Base-by-base conservation (phyloP, 1,284 basidiomycete genomes). In the Papiliotrema terrestris region DNA sequence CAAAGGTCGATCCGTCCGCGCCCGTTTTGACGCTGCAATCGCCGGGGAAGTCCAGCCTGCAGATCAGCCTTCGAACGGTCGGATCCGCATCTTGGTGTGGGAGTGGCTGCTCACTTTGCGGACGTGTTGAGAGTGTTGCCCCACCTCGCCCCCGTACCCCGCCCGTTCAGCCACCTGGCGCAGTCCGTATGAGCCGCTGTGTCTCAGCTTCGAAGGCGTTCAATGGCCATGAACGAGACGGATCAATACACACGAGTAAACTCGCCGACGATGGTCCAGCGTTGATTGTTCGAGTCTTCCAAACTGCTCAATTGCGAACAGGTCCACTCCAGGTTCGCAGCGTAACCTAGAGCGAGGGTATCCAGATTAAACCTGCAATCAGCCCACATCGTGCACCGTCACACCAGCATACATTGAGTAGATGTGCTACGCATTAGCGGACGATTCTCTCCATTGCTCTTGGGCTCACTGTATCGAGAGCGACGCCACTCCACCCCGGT, bases 201-300 rank as follows among this genome's bases (percentile, higher is more conserved):
- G 8, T 9, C 15, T 22, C 1, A 37, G 42, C 15, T 20, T 4
- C 32, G n/a, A n/a, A n/a, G n/a, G n/a, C n/a, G 23, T 1, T 6
- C 13, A 14, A 9, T 17, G 17, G 13, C 5, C n/a, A 19, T 4
- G 14, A 45, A 22, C 36, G 46, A 47, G 29, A 44, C 39, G 32
- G 29, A 14, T 2, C 1, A 6, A 2, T 9, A 68, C 91, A 88
- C 86, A 51, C 88, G 82, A 0, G 87, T 83, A 83, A 88, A 92
- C 76, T 93, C 91, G 49, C 90, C 90, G 25, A 91, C 88, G 45
- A 92, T 80, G n/a, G 83, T 79, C 88, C 87, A 89, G 20, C 91
- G 80, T n/a, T 66, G 54, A 23, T 60, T 49, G 55, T 85, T 62
- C 15, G 65, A 86, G 3, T 67, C 68, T 0, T 79, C 67, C 15